Evolutionary conservation across 257 asterid species (phyloP).

Genomic region (Rhazya stricta): DNA sequence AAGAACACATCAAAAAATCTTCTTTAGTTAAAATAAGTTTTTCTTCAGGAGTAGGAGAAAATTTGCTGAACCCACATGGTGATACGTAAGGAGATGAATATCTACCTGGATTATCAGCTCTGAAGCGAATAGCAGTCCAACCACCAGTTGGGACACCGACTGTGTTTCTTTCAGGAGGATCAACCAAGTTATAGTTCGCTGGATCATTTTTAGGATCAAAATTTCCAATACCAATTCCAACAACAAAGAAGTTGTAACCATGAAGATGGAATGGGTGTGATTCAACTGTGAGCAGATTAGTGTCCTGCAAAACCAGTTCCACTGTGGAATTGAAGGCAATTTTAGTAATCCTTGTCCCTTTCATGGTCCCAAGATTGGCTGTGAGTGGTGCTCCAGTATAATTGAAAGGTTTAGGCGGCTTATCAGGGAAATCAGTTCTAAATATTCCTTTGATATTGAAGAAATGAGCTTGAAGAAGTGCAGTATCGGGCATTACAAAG

Average conservation of each 20-base stretch:
- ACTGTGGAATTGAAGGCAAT: conserved; percentile 58
- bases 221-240: conserved; percentile 66
- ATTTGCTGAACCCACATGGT: neutral
- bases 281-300: conserved; percentile 55
- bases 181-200: conserved; percentile 47
- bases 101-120: conserved; percentile 81
- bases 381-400: conserved; percentile 64
- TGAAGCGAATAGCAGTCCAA: conserved; percentile 76
- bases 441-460: conserved; percentile 24
- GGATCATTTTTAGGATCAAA: conserved; percentile 51
- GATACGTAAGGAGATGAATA: no score
- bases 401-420: conserved; percentile 30
- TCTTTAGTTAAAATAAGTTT: neutral
- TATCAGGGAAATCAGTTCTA: conserved; percentile 31
- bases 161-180: conserved; percentile 74
- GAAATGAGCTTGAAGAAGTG: conserved; percentile 36
- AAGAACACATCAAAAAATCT: neutral
- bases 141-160: conserved; percentile 83
- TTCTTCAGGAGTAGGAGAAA: neutral
- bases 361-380: conserved; percentile 44
- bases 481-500: conserved; percentile 25
- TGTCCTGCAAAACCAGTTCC: conserved; percentile 62
- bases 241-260: conserved; percentile 70
- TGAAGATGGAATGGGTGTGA: conserved; percentile 87
- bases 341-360: conserved; percentile 45